Base-by-base conservation (phyloP, 2,329 filamentous ascomycete genomes). In the Amylocarpus encephaloides region DNA sequence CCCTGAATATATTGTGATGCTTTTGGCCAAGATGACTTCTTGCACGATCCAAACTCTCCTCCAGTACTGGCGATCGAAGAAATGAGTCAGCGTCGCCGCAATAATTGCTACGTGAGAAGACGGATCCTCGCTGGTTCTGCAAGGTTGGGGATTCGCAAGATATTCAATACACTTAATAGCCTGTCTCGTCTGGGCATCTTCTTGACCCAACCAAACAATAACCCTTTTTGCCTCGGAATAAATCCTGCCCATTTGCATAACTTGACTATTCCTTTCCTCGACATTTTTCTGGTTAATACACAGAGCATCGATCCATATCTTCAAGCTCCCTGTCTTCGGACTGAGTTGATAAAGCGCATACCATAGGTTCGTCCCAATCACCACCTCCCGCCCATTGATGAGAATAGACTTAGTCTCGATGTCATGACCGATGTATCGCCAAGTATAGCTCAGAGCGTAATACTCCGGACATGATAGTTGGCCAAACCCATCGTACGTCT, bases 281-380 rank as follows among this genome's bases (percentile, higher is more conserved):
- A 42, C 30, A 16, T 53, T 44, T 1, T 48, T 29, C 41, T 55
- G 55, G 46, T 57, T 51, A 12, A 57, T 51, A 19, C 52, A 57
- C 6, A 57, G 39, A 1, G 52, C 52, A 39, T 57, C 54, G 30
- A 57, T 53, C 54, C 55, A 57, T 2, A 52, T 16, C 18, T 41
- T 41, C 11, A 11, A 12, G 6, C 3, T 22, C 15, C 38, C 18
- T 13, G 5, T 13, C 12, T 18, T 41, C 4, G 38, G 15, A 41
- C 38, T 41, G 38, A 41, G 38, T 16, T 16, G 15, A 16, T 22
- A 22, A 12, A 41, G 38, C 12, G 38, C 38, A 18, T 22, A 16
- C 38, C 18, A 16, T 12, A 41, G 18, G 18, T 41, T 41, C 5
- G n/a, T 16, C 18, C 38, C 38, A 11, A 41, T 18, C 38, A 18